Base-by-base conservation (phyloP, 768 basidiomycete species). In the Boletus huronensis region DNA sequence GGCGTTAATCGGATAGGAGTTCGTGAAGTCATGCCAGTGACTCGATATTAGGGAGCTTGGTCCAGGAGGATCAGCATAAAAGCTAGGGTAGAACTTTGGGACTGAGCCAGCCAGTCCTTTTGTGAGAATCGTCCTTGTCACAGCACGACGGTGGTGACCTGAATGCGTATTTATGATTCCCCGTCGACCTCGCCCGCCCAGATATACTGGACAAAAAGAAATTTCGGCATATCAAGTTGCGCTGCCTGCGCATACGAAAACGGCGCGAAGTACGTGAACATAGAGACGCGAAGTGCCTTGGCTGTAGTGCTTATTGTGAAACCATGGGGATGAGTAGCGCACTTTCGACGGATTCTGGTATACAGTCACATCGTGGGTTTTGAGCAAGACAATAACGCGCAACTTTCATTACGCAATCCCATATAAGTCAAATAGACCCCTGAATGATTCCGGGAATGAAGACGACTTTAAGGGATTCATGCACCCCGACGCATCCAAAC, bases 101-200 rank as follows among this genome's bases (percentile, higher is more conserved):
- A 69, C 67, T 65, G 68, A 55, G 40, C 67, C 67, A 64, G 67
- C 59, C 65, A 70, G 65, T 55, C 67, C 51, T 54, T 56, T 61
- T 46, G 59, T 42, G 61, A 38, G 53, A 56, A 54, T 48, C 38
- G 57, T 58, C 64, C 60, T 45, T 54, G 34, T 23, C 17, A 50
- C 26, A 49, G 50, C 50, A 32, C 45, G 39, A 4, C 3, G 44
- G 26, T 16, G 28, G 52, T 25, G 44, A 44, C 17, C 41, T 39
- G 50, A 36, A 39, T 26, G 45, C 38, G 56, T 63, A 60, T 67
- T 69, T 69, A 70, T 65, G 58, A 53, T 32, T 19, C 32, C 53
- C 44, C 49, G 40, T 52, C 50, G 28, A 48, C 41, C 34, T 40
- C 34, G 17, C 9, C 23, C 13, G 53, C 32, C 34, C 34, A 39